Conservation (phyloP, 805 yeast genomes). For the Torulaspora franciscae region DNA sequence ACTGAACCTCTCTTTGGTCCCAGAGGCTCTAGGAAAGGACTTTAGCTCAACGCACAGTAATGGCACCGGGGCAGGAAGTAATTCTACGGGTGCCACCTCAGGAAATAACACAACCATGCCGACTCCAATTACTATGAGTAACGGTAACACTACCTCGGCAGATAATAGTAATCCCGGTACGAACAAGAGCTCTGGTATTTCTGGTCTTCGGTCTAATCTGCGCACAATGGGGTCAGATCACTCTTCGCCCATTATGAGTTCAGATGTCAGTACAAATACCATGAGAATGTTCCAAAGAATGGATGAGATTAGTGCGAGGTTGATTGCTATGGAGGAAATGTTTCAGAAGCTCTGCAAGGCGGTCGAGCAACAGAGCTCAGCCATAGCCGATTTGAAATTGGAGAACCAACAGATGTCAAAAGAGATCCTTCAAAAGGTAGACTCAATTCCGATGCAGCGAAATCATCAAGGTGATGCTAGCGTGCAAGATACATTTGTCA, state of each 20-base stretch:
- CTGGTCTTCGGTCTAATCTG: conserved; percentile 10
- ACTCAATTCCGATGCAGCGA: conserved; percentile 5
- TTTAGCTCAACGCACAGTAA: neutral
- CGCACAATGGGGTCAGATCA: conserved; percentile 9
- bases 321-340: conserved; percentile 32
- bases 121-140: conserved; percentile 12
- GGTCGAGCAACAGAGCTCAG: conserved; percentile 22
- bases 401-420: conserved; percentile 8
- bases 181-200: conserved; percentile 9
- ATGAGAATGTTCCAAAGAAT: conserved; percentile 32
- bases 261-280: conserved; percentile 13
- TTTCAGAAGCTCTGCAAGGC: conserved; percentile 25
- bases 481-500: conserved; percentile 23
- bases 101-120: conserved; percentile 11
- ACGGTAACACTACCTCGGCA: conserved; percentile 7
- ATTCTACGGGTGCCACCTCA: conserved; percentile 7
- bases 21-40: conserved; percentile 7
- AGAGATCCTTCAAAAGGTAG: conserved; percentile 6
- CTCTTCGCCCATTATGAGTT: conserved; percentile 11
- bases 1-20: conserved; percentile 10
- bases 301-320: conserved; percentile 33
- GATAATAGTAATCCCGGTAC: conserved; percentile 14
- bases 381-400: conserved; percentile 14
- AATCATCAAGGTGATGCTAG: conserved; percentile 5
- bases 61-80: neutral